phyloP scores from a whole-genome alignment of 1,284 basidiomycete genomes.

The Puccinia polysora region DNA sequence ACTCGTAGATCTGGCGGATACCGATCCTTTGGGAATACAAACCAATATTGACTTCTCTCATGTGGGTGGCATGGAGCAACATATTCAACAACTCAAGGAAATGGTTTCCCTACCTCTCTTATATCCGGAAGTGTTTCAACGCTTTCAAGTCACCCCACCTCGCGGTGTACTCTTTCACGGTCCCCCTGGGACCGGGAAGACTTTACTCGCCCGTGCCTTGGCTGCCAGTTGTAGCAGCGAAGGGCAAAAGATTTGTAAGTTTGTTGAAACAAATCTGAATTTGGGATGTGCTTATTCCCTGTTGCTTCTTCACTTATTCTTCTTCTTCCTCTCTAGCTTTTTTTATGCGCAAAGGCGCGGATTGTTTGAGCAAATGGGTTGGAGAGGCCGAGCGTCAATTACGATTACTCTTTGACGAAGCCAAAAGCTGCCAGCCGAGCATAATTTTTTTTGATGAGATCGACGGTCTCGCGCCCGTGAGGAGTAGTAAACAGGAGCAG shows the following conservation, averaged over 20 bases:
- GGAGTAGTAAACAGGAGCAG: conserved; percentile 97
- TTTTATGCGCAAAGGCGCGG: conserved; percentile 99
- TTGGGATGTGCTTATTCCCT: conserved; percentile 44
- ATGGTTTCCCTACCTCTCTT: conserved; percentile 94
- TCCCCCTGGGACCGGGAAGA: conserved; percentile 91
- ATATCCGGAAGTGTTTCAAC: conserved; percentile 96
- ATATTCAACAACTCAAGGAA: conserved; percentile 95
- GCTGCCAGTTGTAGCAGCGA: conserved; percentile 87
- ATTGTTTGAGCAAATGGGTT: conserved; percentile 98
- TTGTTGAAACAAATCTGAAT: conserved; percentile 56
- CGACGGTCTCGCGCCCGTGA: conserved; percentile 92
- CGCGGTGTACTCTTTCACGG: conserved; percentile 96
- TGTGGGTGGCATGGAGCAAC: conserved; percentile 93
- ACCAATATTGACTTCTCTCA: conserved; percentile 91
- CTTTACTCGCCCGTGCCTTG: conserved; percentile 83
- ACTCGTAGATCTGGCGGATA: conserved; percentile 74
- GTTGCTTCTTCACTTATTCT: conserved; percentile 26
- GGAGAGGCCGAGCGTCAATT: conserved; percentile 97
- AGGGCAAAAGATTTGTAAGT: conserved; percentile 80
- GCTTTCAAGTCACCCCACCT: conserved; percentile 89
- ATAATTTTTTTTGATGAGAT: conserved; percentile 99
- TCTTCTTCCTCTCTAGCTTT: conserved; percentile 62
- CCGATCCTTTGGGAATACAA: conserved; percentile 90
- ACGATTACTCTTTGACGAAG: conserved; percentile 92
- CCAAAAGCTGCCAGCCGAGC: conserved; percentile 81